Evolutionary conservation across 331 rosid species (phyloP).

Genomic region (Malus hybrid): DNA sequence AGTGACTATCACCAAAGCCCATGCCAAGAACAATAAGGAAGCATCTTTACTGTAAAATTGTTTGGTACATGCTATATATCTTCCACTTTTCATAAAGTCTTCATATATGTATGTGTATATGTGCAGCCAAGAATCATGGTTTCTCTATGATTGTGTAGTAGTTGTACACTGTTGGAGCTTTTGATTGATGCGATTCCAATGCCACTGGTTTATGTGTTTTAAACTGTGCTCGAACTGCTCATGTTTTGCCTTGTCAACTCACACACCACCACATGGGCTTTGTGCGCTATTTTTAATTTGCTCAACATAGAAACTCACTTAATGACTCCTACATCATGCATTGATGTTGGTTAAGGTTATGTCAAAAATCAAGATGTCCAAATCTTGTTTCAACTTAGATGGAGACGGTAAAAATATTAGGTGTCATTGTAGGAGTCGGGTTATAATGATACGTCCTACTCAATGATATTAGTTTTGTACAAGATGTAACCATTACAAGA

Average conservation of each 20-base stretch:
- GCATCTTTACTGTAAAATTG: no score
- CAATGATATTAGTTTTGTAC: no score
- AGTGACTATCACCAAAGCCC: slow-evolving; percentile 12
- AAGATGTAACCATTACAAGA: no score
- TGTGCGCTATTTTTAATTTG: background rate
- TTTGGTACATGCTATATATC: slow-evolving; percentile 4
- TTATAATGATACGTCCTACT: no score
- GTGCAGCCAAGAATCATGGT: slow-evolving; percentile 52
- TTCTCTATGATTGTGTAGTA: slow-evolving; percentile 37
- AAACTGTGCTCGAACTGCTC: slow-evolving; percentile 25
- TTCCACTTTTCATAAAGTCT: slow-evolving; percentile 16
- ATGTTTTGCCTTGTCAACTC: slow-evolving; percentile 35
- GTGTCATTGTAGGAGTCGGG: no score
- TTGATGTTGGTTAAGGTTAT: no score
- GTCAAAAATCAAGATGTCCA: no score
- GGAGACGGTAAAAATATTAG: no score
- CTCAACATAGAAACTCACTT: no score
- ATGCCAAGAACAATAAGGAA: no score
- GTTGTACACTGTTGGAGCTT: slow-evolving; percentile 13
- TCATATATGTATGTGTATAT: slow-evolving; percentile 28
- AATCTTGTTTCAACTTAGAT: no score
- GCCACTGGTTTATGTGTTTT: slow-evolving; percentile 36
- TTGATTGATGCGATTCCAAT: slow-evolving; percentile 41
- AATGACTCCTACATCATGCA: no score
- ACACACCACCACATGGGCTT: slow-evolving; percentile 24